Percentiles rank a stretch among this genome's conserved stretches.
These are phyloP conservation scores for Bondarzewia mesenterica DNA, from an alignment of 1,284 basidiomycete species.

Conservation along the genomic window DNA sequence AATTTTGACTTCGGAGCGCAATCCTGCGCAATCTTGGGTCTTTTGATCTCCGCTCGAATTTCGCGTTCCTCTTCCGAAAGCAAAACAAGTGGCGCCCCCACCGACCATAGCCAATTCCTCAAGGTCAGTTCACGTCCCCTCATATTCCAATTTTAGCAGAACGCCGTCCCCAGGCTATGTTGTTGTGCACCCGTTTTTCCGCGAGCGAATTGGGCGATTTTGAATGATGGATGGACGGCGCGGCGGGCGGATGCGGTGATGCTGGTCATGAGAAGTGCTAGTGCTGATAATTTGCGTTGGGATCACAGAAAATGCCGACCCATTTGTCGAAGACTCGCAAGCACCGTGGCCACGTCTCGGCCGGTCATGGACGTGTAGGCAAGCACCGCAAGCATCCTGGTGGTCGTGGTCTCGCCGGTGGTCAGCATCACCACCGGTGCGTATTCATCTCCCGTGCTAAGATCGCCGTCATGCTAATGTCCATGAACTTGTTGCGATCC, in stretches of 20 bases:
- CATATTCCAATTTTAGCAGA: neutral
- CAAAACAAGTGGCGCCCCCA: slow-evolving; percentile 20
- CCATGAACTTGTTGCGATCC: neutral
- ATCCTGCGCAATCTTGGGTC: too few relatives aligned
- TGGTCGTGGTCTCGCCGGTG: slow-evolving; percentile 99
- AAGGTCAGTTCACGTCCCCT: slow-evolving; percentile 47
- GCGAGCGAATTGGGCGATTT: slow-evolving; percentile 1
- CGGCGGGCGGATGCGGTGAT: slow-evolving; percentile 20
- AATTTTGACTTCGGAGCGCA: neutral
- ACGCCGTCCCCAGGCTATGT: neutral
- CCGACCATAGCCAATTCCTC: slow-evolving; percentile 42
- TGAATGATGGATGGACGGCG: slow-evolving; percentile 35
- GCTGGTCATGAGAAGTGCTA: neutral
- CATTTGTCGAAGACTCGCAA: slow-evolving; percentile 95
- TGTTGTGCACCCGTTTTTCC: neutral
- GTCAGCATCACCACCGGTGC: slow-evolving; percentile 97
- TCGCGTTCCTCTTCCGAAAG: slow-evolving; percentile 2
- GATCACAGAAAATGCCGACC: slow-evolving; percentile 79
- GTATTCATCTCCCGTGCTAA: slow-evolving; percentile 20
- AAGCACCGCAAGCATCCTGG: slow-evolving; percentile 99
- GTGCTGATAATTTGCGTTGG: slow-evolving; percentile 12
- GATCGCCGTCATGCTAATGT: neutral
- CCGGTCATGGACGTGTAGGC: slow-evolving; percentile 98
- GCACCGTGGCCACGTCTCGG: slow-evolving; percentile 97
- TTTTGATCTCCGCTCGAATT: slow-evolving; percentile 11